Evolutionary conservation across 441 rosid species (phyloP).

Genomic region (Croton setiger): DNA sequence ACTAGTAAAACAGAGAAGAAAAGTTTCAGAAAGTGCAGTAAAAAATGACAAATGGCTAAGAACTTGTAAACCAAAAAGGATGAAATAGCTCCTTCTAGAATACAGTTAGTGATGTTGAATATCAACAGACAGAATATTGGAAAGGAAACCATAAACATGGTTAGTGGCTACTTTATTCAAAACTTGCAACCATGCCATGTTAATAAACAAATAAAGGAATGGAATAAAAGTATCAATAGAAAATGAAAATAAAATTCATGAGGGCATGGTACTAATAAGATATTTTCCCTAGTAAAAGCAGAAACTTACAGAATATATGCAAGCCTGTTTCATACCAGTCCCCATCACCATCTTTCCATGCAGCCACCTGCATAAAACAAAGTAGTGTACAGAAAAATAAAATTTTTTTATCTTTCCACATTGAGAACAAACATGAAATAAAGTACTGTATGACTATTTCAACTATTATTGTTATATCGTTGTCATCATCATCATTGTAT

Average conservation of each 20-base stretch:
- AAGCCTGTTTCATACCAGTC: conserved; percentile 97
- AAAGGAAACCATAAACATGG: background rate
- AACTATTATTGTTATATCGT: background rate
- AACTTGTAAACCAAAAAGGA: background rate
- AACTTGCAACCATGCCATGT: background rate
- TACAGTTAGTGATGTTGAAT: background rate
- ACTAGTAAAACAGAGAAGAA: conserved; percentile 48
- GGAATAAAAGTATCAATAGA: background rate
- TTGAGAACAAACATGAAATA: background rate
- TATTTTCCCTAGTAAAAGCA: background rate
- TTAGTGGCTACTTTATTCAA: background rate
- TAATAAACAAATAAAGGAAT: conserved; percentile 1
- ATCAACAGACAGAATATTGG: background rate
- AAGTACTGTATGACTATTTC: background rate
- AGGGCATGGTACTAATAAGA: background rate
- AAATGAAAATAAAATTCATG: background rate
- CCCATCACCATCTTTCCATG: conserved; percentile 92
- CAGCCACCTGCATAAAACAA: conserved; percentile 57
- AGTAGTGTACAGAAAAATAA: background rate
- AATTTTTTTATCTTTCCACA: background rate
- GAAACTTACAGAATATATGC: conserved; percentile 90
- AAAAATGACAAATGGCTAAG: too few relatives aligned
- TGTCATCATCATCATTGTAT: background rate
- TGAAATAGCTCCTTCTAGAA: conserved; percentile 10
- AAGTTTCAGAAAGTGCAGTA: conserved; percentile 16